A percentile compares a stretch with the other conserved stretches of the same genome.
These are phyloP conservation scores for Candida tammaniensis DNA, from an alignment of 805 yeast species.

Conservation along the genomic window DNA sequence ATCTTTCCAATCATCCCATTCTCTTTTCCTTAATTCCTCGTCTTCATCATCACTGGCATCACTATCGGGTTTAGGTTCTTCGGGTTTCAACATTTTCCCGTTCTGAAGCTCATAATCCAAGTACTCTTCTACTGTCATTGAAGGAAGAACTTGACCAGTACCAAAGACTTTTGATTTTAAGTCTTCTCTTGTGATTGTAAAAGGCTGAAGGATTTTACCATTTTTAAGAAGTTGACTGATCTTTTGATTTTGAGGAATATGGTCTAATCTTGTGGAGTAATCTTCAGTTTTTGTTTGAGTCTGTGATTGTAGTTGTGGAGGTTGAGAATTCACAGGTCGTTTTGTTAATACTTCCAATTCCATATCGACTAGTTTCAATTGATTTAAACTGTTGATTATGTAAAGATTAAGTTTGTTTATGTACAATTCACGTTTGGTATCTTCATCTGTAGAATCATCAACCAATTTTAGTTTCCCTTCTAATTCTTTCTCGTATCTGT, in stretches of 20 bases:
- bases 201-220: slow-evolving; percentile 83
- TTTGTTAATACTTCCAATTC: slow-evolving; percentile 63
- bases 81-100: slow-evolving; percentile 67
- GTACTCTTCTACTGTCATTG: slow-evolving; percentile 92
- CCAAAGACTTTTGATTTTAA: slow-evolving; percentile 71
- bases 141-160: slow-evolving; percentile 89
- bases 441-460: slow-evolving; percentile 53
- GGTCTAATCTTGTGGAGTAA: slow-evolving; percentile 65
- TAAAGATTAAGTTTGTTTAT: slow-evolving; percentile 53
- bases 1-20: slow-evolving; percentile 94
- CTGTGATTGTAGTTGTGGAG: slow-evolving; percentile 2
- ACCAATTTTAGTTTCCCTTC: slow-evolving; percentile 26
- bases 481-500: slow-evolving; percentile 57
- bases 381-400: slow-evolving; percentile 51
- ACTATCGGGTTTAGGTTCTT: slow-evolving; percentile 36
- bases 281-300: slow-evolving; percentile 24
- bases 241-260: slow-evolving; percentile 29
- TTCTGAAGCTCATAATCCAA: slow-evolving; percentile 80
- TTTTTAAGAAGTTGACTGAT: slow-evolving; percentile 50
- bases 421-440: slow-evolving; percentile 52
- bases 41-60: slow-evolving; percentile 50
- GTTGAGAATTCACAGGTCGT: slow-evolving; percentile 24
- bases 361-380: slow-evolving; percentile 57
- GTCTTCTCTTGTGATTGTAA: slow-evolving; percentile 67
- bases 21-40: slow-evolving; percentile 72